Percentiles rank a stretch among this genome's conserved stretches.
Conservation (phyloP, 176 grass and related monocot genomes). For the barley (Hordeum vulgare) region MorexV3_pseudomolecules_assembly NC_058521.1:154881740-154882239, state of each 20-base stretch:
- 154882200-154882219: background rate
- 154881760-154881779: slow-evolving; percentile 16
- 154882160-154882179: background rate
- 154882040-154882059: slow-evolving; percentile 98
- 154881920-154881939: background rate
- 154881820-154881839: slow-evolving; percentile 85
- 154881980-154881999: slow-evolving; percentile 69
- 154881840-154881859: slow-evolving; percentile 92
- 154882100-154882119: no score
- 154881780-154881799: slow-evolving; percentile 79
- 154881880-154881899: slow-evolving; percentile 1
- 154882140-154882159: background rate
- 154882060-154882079: slow-evolving; percentile 52
- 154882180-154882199: background rate
- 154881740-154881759: background rate
- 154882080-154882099: no score
- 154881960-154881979: slow-evolving; percentile 57
- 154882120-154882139: background rate
- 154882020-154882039: slow-evolving; percentile 88
- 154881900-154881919: background rate
- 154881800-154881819: slow-evolving; percentile 93
- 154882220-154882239: background rate
- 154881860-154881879: slow-evolving; percentile 97
- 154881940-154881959: background rate
- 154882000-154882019: slow-evolving; percentile 81